Percentiles rank a stretch among this genome's conserved stretches.
phyloP scores from a whole-genome alignment of 2,329 filamentous ascomycete species.

The Lasiodiplodia theobromae region DNA sequence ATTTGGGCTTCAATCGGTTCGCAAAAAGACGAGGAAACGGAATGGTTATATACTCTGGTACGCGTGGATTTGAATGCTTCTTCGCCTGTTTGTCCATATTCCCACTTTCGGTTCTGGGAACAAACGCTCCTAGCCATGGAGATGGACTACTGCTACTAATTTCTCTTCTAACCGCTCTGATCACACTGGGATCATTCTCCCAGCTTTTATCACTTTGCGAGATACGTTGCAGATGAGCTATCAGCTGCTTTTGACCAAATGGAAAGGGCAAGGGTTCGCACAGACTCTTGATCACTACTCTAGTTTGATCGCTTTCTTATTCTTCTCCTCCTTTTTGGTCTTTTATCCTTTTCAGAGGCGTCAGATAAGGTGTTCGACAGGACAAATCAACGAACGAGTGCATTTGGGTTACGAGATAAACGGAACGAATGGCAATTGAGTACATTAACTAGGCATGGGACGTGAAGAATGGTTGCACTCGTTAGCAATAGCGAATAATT shows the following conservation, averaged over 20 bases:
- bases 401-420: not conserved
- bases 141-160: not conserved
- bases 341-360: not conserved
- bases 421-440: not conserved
- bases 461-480: no score
- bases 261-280: not conserved
- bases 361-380: not conserved
- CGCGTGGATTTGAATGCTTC: not conserved
- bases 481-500: not conserved
- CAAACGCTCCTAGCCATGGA: not conserved
- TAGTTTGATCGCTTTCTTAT: not conserved
- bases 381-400: not conserved
- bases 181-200: not conserved
- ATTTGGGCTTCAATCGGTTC: conserved; percentile 4
- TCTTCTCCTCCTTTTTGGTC: no score
- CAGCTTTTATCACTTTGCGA: not conserved
- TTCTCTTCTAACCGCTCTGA: not conserved
- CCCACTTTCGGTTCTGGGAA: not conserved
- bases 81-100: not conserved
- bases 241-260: not conserved
- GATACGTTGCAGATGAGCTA: not conserved
- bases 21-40: conserved; percentile 9
- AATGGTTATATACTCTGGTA: not conserved
- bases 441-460: not conserved
- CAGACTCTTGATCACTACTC: not conserved